Evolutionary conservation across 179 eudicot genomes (phyloP).

Genomic region (Spinacia oleracea): DNA sequence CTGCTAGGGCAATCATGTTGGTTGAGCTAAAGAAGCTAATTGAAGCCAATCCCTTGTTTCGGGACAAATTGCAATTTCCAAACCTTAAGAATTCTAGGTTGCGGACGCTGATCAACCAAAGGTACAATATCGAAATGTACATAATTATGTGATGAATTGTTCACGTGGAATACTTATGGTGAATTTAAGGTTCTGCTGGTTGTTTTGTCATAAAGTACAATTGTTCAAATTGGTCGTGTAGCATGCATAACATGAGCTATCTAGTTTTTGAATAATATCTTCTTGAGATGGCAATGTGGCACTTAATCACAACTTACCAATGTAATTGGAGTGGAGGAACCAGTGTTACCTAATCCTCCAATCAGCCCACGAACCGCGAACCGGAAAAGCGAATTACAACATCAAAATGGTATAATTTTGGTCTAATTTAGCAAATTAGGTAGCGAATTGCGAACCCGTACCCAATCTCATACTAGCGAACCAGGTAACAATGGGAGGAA

Average conservation of each 20-base stretch:
- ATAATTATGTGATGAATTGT: background rate
- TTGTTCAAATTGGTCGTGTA: background rate
- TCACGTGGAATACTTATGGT: background rate
- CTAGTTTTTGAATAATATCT: background rate
- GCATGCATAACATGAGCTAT: background rate
- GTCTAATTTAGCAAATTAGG: too few relatives aligned
- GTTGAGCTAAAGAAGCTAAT: conserved; percentile 95
- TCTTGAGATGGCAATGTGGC: conserved; percentile 7
- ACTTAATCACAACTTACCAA: background rate
- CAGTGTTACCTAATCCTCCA: too few relatives aligned
- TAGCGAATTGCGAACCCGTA: too few relatives aligned
- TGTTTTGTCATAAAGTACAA: background rate
- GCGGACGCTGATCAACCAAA: conserved; percentile 88
- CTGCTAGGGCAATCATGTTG: conserved; percentile 92
- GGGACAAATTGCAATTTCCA: conserved; percentile 91
- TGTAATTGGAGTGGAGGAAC: background rate
- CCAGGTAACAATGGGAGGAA: too few relatives aligned
- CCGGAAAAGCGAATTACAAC: too few relatives aligned
- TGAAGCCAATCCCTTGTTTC: conserved; percentile 95
- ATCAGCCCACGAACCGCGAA: too few relatives aligned
- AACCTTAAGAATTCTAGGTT: conserved; percentile 79
- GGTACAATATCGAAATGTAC: conserved; percentile 36
- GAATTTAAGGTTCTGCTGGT: background rate
- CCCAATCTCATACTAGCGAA: too few relatives aligned
- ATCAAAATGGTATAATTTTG: too few relatives aligned